phyloP scores from a whole-genome alignment of 2,329 filamentous ascomycete species.

The Fragosphaeria purpurea region DNA sequence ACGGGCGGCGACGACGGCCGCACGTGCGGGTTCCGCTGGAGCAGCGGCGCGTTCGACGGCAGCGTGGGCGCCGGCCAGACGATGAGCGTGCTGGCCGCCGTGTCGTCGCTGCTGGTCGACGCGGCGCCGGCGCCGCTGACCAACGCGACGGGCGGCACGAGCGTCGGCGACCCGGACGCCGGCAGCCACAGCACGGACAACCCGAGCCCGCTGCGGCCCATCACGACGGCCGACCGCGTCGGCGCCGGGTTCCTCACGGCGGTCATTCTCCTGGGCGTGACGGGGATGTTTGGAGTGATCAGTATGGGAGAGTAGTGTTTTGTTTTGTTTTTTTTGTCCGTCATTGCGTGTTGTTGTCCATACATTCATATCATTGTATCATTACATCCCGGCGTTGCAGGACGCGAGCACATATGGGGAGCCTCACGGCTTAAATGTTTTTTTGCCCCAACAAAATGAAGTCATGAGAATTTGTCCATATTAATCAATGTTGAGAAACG shows the following conservation, averaged over 20 bases:
- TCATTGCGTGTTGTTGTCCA: background rate
- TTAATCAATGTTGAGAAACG: too few species aligned
- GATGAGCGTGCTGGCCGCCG: slow-evolving; percentile 42
- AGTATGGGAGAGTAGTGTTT: slow-evolving; percentile 12
- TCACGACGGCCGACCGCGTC: slow-evolving; percentile 53
- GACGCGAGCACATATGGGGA: too few species aligned
- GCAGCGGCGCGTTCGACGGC: slow-evolving; percentile 33
- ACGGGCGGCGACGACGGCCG: slow-evolving; percentile 30
- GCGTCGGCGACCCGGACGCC: slow-evolving; percentile 34
- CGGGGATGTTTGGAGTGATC: slow-evolving; percentile 26
- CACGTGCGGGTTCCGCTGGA: slow-evolving; percentile 46
- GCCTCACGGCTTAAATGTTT: too few species aligned
- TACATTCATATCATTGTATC: background rate
- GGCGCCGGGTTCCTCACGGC: slow-evolving; percentile 59
- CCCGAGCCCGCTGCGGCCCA: slow-evolving; percentile 17
- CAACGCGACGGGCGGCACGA: slow-evolving; percentile 38
- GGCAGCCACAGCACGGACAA: slow-evolving; percentile 27
- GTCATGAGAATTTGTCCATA: too few species aligned
- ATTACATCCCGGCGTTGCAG: too few species aligned
- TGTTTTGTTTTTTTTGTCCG: background rate
- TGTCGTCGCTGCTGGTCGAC: slow-evolving; percentile 34
- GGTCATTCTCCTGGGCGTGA: slow-evolving; percentile 33
- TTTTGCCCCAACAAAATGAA: too few species aligned
- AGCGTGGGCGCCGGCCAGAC: slow-evolving; percentile 45
- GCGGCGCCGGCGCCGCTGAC: slow-evolving; percentile 25